Evolutionary conservation across 202 grass and related monocot species (phyloP).

Genomic region (Carex sylvatica): DNA sequence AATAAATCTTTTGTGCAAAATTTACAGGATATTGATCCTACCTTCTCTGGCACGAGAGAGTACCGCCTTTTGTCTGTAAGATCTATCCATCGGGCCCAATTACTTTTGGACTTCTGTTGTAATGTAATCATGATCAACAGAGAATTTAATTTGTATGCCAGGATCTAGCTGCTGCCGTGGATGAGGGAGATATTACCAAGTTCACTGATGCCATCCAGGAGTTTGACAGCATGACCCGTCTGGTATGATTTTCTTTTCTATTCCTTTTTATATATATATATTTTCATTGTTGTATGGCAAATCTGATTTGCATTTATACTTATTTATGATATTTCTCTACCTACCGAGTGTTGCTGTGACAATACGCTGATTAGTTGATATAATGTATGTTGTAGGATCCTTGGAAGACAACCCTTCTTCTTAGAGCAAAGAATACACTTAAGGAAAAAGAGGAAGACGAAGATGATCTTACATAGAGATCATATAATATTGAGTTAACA

Average conservation of each 20-base stretch:
- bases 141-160: slow-evolving; percentile 25
- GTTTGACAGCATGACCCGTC: slow-evolving; percentile 89
- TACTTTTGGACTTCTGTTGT: neutral
- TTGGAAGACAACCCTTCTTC: slow-evolving; percentile 90
- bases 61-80: slow-evolving; percentile 89
- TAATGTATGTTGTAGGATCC: slow-evolving; percentile 50
- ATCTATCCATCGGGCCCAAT: neutral
- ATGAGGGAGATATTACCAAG: slow-evolving; percentile 78
- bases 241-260: slow-evolving; percentile 43
- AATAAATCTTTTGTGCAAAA: slow-evolving; percentile 8
- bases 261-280: slow-evolving; percentile 6
- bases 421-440: slow-evolving; percentile 74
- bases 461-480: slow-evolving; percentile 72
- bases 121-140: slow-evolving; percentile 20
- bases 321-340: neutral
- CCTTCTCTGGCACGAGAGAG: slow-evolving; percentile 90
- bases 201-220: slow-evolving; percentile 89
- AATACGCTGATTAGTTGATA: slow-evolving; percentile 2
- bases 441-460: slow-evolving; percentile 83
- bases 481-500: neutral
- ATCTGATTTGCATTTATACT: neutral
- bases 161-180: slow-evolving; percentile 81
- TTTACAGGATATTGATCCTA: slow-evolving; percentile 80
- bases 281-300: neutral
- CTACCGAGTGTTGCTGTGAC: neutral